Conservation (phyloP, 169 alveolate species). For the Besnoitia besnoiti region DNA sequence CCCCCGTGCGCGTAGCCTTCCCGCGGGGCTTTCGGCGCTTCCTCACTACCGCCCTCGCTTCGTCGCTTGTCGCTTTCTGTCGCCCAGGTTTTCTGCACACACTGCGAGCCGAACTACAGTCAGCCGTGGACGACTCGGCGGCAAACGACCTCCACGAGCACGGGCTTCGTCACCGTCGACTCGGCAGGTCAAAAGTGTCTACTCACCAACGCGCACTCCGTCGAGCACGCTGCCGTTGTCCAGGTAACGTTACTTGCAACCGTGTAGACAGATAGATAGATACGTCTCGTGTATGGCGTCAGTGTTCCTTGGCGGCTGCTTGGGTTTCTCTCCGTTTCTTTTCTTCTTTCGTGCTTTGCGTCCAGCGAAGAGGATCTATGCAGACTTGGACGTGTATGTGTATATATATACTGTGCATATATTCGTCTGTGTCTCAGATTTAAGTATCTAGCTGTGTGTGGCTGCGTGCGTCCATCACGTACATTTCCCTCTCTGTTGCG, state of each 20-base stretch:
- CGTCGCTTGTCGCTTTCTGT: background rate
- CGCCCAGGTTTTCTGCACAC: constrained; percentile 71
- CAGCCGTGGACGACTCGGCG: constrained; percentile 69
- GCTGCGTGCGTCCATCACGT: background rate
- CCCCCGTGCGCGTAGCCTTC: background rate
- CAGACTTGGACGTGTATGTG: background rate
- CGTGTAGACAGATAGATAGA: background rate
- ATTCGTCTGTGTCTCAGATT: background rate
- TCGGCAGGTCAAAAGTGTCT: constrained; percentile 33
- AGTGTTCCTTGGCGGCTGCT: background rate
- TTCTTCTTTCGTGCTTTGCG: too few species aligned
- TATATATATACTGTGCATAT: background rate
- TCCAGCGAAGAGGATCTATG: too few species aligned
- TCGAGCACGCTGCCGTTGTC: constrained; percentile 73
- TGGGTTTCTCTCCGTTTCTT: background rate
- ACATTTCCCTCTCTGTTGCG: background rate
- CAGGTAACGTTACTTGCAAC: constrained; percentile 45
- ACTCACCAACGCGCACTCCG: constrained; percentile 77
- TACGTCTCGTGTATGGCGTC: background rate
- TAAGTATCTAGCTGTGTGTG: background rate
- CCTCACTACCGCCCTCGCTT: background rate
- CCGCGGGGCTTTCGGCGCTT: background rate
- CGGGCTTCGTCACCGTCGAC: constrained; percentile 59
- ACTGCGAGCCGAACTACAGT: constrained; percentile 69
- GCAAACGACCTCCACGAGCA: constrained; percentile 56